These are phyloP conservation scores for Zygosaccharomyces gambellarensis DNA, from an alignment of 805 yeast species.

Conservation along the genomic window DNA sequence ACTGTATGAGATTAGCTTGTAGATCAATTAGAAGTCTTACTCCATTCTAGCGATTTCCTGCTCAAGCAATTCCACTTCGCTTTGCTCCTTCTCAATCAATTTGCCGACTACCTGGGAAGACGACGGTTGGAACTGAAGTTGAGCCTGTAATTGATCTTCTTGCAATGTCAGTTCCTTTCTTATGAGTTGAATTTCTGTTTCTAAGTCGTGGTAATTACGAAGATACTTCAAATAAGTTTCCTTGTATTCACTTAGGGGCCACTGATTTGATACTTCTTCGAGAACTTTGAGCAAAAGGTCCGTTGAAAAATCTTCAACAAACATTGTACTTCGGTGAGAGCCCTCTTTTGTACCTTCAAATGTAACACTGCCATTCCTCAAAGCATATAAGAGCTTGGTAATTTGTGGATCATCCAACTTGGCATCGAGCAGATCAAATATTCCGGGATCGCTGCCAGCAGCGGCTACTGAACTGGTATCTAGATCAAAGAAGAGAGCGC, in stretches of 20 bases:
- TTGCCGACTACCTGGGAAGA: conserved; percentile 33
- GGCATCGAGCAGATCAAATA: conserved; percentile 32
- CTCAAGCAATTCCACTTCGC: conserved; percentile 43
- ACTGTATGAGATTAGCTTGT: neutral
- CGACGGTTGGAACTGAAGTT: conserved; percentile 9
- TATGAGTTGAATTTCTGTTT: conserved; percentile 36
- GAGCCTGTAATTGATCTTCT: conserved; percentile 28
- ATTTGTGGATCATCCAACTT: conserved; percentile 33
- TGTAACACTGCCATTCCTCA: conserved; percentile 40
- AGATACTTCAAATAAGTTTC: conserved; percentile 40
- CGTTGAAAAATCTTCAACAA: conserved; percentile 36
- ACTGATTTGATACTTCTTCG: conserved; percentile 32
- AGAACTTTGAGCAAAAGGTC: conserved; percentile 27
- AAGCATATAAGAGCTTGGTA: conserved; percentile 38
- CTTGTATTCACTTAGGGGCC: conserved; percentile 40
- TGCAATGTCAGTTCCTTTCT: conserved; percentile 21
- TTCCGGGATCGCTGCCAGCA: conserved; percentile 15
- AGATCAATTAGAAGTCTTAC: neutral
- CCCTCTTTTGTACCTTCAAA: conserved; percentile 35
- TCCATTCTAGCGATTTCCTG: conserved; percentile 27
- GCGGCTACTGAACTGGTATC: conserved; percentile 13
- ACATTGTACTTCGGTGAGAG: conserved; percentile 33
- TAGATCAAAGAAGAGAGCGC: conserved; percentile 25
- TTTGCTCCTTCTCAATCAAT: conserved; percentile 42
- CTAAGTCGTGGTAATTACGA: conserved; percentile 41